These are phyloP conservation scores for Myxozyma monticola DNA, from an alignment of 805 yeast species.

Conservation along the genomic window DNA sequence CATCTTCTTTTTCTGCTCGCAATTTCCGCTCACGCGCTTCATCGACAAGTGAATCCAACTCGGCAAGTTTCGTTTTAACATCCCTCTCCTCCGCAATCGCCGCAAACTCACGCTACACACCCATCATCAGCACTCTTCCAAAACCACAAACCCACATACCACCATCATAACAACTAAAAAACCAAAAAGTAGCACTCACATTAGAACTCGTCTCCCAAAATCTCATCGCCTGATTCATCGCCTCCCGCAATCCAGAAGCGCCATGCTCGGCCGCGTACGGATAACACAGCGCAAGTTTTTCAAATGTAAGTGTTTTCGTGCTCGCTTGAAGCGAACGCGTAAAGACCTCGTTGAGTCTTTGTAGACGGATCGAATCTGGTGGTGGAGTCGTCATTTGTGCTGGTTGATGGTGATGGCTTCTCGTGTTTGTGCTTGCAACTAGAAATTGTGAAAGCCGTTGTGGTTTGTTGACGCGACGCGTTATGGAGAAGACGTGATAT, in stretches of 20 bases:
- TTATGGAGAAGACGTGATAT: too few species aligned
- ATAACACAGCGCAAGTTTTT: constrained; percentile 54
- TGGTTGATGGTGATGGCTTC: too few species aligned
- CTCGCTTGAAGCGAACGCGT: constrained; percentile 57
- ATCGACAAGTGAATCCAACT: constrained; percentile 43
- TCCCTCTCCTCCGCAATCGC: constrained; percentile 52
- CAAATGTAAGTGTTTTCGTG: constrained; percentile 51
- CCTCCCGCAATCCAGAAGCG: constrained; percentile 51
- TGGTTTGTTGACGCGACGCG: too few species aligned
- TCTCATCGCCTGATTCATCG: constrained; percentile 52
- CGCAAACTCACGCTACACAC: constrained; percentile 53
- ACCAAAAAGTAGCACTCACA: constrained; percentile 6
- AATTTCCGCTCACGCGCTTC: constrained; percentile 39
- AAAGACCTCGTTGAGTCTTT: constrained; percentile 52
- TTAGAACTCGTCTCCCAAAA: constrained; percentile 51
- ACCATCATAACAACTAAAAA: not conserved
- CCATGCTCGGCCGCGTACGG: constrained; percentile 51
- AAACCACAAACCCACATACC: not conserved
- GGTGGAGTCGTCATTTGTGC: not conserved
- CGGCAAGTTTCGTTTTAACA: constrained; percentile 41
- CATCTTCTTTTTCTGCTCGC: constrained; percentile 17
- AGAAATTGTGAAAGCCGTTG: too few species aligned
- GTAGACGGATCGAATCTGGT: constrained; percentile 45
- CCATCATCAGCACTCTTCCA: not conserved
- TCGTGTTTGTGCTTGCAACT: too few species aligned